A percentile compares a stretch with the other conserved stretches of the same genome.
Evolutionary conservation across 108 stramenopile species (phyloP).

Genomic region (Skeletonema marinoi): DNA sequence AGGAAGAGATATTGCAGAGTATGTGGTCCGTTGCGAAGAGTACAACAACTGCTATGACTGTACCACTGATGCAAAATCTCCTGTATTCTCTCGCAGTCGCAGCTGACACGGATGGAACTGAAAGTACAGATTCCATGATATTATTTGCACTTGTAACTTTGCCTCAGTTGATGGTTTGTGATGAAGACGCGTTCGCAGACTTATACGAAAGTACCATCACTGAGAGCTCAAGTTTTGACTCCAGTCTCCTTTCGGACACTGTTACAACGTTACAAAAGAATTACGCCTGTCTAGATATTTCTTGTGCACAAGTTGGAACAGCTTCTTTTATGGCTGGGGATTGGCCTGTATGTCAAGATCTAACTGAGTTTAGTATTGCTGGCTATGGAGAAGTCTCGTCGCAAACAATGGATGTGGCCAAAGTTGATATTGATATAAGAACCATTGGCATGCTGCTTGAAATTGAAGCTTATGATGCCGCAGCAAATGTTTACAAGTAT

Average conservation of each 20-base stretch:
- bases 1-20: constrained; percentile 18
- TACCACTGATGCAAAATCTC: constrained; percentile 66
- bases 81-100: constrained; percentile 55
- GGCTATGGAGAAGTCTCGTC: constrained; percentile 30
- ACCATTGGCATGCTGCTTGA: constrained; percentile 50
- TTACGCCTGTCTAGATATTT: constrained; percentile 58
- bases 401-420: neutral
- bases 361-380: constrained; percentile 28
- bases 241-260: constrained; percentile 9
- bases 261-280: constrained; percentile 38
- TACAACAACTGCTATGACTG: constrained; percentile 48
- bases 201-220: constrained; percentile 33
- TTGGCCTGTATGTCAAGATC: constrained; percentile 10
- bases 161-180: constrained; percentile 56
- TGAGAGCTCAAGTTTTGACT: constrained; percentile 6
- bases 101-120: neutral
- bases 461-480: constrained; percentile 42
- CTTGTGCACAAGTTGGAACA: constrained; percentile 53
- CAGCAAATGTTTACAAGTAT: constrained; percentile 54
- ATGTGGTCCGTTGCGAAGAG: constrained; percentile 37
- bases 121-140: neutral
- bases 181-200: constrained; percentile 31
- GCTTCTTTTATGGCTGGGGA: neutral
- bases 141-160: neutral
- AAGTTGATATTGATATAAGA: constrained; percentile 62